Conservation (phyloP, 163 green algal species). For the Volvox carteri region DNA sequence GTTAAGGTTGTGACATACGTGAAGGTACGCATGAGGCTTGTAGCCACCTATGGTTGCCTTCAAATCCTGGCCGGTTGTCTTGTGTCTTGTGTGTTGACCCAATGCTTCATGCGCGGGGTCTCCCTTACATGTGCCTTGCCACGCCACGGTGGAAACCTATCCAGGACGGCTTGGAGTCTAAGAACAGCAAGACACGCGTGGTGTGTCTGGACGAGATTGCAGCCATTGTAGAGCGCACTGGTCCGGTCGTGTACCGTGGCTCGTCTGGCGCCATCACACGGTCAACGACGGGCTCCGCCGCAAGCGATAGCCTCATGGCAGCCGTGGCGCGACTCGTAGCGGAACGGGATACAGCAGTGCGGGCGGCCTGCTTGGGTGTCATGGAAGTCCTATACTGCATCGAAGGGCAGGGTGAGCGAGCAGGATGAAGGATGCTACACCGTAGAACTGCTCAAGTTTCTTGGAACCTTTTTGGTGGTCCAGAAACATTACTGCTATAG, state of each 20-base stretch:
- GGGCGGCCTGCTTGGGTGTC: conserved; percentile 80
- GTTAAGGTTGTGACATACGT: conserved; percentile 81
- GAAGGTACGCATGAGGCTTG: conserved; percentile 61
- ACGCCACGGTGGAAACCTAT: too few relatives aligned
- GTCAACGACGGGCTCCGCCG: not conserved
- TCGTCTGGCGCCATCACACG: not conserved
- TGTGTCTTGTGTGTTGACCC: too few relatives aligned
- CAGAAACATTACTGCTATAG: too few relatives aligned
- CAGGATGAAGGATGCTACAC: not conserved
- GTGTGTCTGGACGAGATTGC: conserved; percentile 91
- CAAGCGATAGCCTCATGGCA: conserved; percentile 64
- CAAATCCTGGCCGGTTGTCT: too few relatives aligned
- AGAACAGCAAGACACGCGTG: conserved; percentile 93
- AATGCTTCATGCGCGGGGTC: too few relatives aligned
- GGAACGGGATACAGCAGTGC: conserved; percentile 88
- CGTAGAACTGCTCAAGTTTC: too few relatives aligned
- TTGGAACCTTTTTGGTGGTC: too few relatives aligned
- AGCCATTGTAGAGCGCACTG: conserved; percentile 76
- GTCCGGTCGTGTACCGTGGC: conserved; percentile 65
- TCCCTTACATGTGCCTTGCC: too few relatives aligned
- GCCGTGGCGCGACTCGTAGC: conserved; percentile 79
- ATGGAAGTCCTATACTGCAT: conserved; percentile 85
- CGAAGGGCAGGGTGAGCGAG: conserved; percentile 75
- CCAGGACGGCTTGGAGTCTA: conserved; percentile 85
- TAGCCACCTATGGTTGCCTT: too few relatives aligned